A percentile compares a stretch with the other conserved stretches of the same genome.
Conservation (phyloP, 345 rosid genomes). For the Rhodomyrtus tomentosa region DNA sequence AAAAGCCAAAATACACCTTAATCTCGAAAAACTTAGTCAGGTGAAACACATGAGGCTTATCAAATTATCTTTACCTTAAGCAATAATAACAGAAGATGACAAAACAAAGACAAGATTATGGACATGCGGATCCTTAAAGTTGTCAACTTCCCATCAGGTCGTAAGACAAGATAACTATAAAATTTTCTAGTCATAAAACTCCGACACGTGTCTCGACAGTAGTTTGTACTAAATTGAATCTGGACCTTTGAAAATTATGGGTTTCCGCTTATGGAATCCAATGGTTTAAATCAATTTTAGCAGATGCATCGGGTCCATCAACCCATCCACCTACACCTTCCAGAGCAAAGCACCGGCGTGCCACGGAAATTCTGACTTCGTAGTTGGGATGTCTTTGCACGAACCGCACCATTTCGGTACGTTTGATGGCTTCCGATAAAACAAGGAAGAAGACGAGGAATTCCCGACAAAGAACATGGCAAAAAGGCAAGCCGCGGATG, state of each 20-base stretch:
- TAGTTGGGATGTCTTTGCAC: background rate
- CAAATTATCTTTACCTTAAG: background rate
- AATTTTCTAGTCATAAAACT: background rate
- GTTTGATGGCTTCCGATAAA: background rate
- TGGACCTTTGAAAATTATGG: background rate
- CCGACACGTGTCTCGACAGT: background rate
- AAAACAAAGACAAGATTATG: background rate
- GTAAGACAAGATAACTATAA: background rate
- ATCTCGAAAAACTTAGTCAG: background rate
- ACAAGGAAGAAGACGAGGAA: background rate
- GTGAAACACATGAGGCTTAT: background rate
- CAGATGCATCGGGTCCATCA: background rate
- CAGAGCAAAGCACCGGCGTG: background rate
- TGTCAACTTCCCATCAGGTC: background rate
- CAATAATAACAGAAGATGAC: accelerated
- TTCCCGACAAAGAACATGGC: background rate
- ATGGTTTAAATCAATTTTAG: background rate
- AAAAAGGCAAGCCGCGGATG: background rate
- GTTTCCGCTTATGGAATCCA: background rate
- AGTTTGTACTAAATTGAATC: background rate
- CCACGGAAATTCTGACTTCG: background rate
- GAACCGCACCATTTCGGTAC: background rate
- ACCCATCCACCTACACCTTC: background rate
- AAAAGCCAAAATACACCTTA: background rate
- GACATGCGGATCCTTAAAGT: background rate